Evolutionary conservation across 805 yeast species (phyloP), one percentile per base, ranked within the genome.

Genomic region (Monosporozyma servazzii): DNA sequence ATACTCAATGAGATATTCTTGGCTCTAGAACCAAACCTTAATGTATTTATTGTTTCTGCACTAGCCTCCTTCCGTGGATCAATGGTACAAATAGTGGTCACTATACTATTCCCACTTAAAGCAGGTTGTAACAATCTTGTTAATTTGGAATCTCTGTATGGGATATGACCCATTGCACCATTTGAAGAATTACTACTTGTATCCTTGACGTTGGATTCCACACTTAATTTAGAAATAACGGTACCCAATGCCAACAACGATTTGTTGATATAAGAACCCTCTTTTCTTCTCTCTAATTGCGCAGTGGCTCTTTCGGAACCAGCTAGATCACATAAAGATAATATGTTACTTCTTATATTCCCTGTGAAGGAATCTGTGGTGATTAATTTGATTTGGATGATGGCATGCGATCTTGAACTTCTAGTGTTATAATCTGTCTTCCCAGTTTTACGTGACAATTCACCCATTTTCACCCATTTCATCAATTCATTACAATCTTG

Each of bases 41-140:
- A 72, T 0, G 98, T 90, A 64, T 88, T 88, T 40, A 82, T 72
- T 0, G 97, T 88, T 64, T 91, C 98, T 0, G 86, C 75, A n/a
- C 77, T 69, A 1, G 82, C 75, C 21, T 75, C 75, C 20, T 69
- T 67, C 2, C 85, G 80, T 44, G 86, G 69, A 60, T 87, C 90
- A 17, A 91, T 81, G 0, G 98, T 91, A 66, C 98, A 93, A 25
- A 91, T 74, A 5, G 93, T 84, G 48, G 88, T 80, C 15, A 91
- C 89, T 36, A 89, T 74, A 1, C 96, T 82, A 31, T 83, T 79
- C 0, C 98, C 98, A 30, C 93, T 84, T 37, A 91, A 73, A 0
- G 97, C 93, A 1, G 96, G 96, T 67, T 93, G 98, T 51, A 91
- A 70, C 31, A 91, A 71, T 53, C 99, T 73, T 0, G 99, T 91